A percentile compares a stretch with the other conserved stretches of the same genome.
These are phyloP conservation scores for Linum tenue DNA, from an alignment of 345 rosid genomes.

Conservation along the genomic window DNA sequence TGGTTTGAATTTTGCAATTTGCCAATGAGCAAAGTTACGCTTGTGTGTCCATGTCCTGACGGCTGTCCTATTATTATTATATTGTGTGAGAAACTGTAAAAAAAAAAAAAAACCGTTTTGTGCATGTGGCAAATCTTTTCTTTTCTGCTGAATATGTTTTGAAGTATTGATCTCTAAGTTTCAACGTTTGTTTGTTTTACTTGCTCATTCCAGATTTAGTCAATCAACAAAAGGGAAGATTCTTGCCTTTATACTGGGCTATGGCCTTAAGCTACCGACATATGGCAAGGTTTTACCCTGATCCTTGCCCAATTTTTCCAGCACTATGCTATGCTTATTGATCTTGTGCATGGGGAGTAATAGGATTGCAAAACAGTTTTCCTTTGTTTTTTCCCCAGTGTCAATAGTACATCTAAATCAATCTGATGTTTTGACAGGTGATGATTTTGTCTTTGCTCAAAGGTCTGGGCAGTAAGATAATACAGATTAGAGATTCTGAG, in stretches of 20 bases:
- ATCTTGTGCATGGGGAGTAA: background rate
- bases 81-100: too few species aligned
- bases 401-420: too few species aligned
- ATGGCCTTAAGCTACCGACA: slow-evolving; percentile 46
- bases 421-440: slow-evolving; percentile 43
- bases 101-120: too few species aligned
- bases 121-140: too few species aligned
- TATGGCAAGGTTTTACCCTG: slow-evolving; percentile 56
- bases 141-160: background rate
- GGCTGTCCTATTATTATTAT: background rate
- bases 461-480: slow-evolving; percentile 55
- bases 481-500: slow-evolving; percentile 47
- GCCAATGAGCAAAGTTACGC: background rate
- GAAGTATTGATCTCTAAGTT: background rate
- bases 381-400: background rate
- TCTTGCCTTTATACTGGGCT: slow-evolving; percentile 47
- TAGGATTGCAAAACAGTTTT: background rate
- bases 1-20: too few species aligned
- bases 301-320: background rate
- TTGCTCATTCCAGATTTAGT: slow-evolving; percentile 62
- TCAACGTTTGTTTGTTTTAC: background rate
- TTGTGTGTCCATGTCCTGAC: background rate
- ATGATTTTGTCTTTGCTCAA: slow-evolving; percentile 57
- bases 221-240: slow-evolving; percentile 53
- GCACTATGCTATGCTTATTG: background rate